phyloP scores from a whole-genome alignment of 768 basidiomycete genomes.

The Trametopsis cervina region DNA sequence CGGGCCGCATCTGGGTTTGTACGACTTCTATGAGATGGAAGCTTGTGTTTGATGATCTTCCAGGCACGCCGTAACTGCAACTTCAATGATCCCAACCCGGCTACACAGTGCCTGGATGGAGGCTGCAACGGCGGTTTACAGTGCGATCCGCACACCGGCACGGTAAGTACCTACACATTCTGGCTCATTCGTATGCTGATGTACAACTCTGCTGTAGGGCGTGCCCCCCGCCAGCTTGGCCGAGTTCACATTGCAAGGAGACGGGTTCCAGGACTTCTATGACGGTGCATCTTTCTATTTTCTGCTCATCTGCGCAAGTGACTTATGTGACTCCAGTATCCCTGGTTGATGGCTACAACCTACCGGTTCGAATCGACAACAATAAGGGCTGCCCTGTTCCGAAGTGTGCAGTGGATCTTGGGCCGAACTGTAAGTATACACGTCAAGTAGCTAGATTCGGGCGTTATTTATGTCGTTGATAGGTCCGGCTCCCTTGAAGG shows the following conservation, averaged over 20 bases:
- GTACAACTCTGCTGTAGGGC: conserved; percentile 13
- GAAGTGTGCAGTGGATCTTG: conserved; percentile 56
- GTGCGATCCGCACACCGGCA: conserved; percentile 46
- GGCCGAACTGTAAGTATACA: conserved; percentile 42
- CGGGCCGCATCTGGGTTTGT: conserved; percentile 57
- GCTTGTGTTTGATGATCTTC: no score
- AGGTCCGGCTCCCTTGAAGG: conserved; percentile 21
- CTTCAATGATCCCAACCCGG: conserved; percentile 40
- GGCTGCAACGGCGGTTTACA: conserved; percentile 65
- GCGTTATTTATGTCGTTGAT: no score
- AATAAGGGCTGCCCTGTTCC: conserved; percentile 47
- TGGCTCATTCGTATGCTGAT: no score
- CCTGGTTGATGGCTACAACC: conserved; percentile 34
- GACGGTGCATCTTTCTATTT: no score
- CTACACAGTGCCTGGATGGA: conserved; percentile 53
- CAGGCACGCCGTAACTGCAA: conserved; percentile 38
- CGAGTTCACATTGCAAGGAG: conserved; percentile 26
- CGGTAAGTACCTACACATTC: no score
- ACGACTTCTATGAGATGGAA: no score
- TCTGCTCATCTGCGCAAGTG: no score
- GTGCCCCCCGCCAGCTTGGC: conserved; percentile 28
- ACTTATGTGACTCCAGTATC: no score
- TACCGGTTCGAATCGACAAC: conserved; percentile 54
- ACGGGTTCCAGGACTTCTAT: conserved; percentile 18
- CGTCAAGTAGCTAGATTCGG: no score